Evolutionary conservation across 1,284 basidiomycete genomes (phyloP).

Genomic region (Dichomitus squalens): DNA sequence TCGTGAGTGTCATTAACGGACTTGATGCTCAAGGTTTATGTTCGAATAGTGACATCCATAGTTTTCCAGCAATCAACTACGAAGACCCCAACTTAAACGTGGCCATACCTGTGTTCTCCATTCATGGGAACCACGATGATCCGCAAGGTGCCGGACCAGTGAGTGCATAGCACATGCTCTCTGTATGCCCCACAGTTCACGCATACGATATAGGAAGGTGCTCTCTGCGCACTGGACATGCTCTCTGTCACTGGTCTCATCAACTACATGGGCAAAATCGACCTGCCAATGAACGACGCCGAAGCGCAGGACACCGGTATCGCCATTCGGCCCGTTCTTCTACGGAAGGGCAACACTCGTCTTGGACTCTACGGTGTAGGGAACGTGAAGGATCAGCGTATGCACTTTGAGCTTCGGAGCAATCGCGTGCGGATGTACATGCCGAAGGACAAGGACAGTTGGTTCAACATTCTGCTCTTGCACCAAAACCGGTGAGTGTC

Average conservation of each 20-base stretch:
- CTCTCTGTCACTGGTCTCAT: constrained; percentile 92
- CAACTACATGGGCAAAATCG: constrained; percentile 96
- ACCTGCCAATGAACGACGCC: constrained; percentile 63
- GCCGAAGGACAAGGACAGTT: constrained; percentile 86
- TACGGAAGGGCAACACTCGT: constrained; percentile 86
- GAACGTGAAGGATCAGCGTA: constrained; percentile 94
- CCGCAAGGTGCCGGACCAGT: constrained; percentile 95
- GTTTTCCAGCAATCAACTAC: constrained; percentile 96
- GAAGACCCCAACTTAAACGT: constrained; percentile 97
- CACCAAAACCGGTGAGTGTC: constrained; percentile 91
- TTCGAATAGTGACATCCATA: constrained; percentile 39
- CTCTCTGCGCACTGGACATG: constrained; percentile 93
- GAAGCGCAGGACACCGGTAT: constrained; percentile 79
- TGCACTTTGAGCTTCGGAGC: constrained; percentile 94
- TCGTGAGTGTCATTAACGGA: constrained; percentile 56
- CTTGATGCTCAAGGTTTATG: not conserved
- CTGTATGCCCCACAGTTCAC: not conserved
- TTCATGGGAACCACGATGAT: constrained; percentile 99
- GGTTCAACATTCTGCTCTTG: constrained; percentile 94
- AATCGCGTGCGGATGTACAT: constrained; percentile 96
- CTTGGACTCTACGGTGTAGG: constrained; percentile 95
- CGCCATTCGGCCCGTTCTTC: constrained; percentile 85
- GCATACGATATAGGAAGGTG: constrained; percentile 73
- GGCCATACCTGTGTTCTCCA: constrained; percentile 95
- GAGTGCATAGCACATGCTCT: constrained; percentile 31